These are phyloP conservation scores for Wallacemonas collosoma DNA, from an alignment of 208 protist genomes.

Conservation along the genomic window DNA sequence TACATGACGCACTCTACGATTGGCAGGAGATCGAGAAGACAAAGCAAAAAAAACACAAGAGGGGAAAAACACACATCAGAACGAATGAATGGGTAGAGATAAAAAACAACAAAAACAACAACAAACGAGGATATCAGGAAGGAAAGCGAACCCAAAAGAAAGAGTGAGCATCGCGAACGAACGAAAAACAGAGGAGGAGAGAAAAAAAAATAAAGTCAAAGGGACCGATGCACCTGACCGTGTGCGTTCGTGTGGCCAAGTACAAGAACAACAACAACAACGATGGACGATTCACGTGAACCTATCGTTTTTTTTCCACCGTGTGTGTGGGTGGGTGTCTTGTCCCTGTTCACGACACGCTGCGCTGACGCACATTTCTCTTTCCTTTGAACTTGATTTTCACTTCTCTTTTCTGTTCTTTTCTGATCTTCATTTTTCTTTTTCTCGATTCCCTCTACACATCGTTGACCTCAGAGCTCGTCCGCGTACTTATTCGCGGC, in stretches of 20 bases:
- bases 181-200: too few relatives aligned
- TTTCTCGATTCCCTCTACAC: neutral
- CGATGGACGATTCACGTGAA: too few relatives aligned
- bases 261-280: too few relatives aligned
- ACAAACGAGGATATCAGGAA: constrained; percentile 10
- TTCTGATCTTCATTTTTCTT: neutral
- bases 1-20: constrained; percentile 8
- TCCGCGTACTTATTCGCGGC: constrained; percentile 8
- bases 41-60: constrained; percentile 6
- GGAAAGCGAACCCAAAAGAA: neutral
- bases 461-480: constrained; percentile 3
- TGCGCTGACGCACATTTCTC: neutral
- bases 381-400: neutral
- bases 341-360: neutral
- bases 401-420: neutral
- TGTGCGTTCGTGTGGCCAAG: too few relatives aligned
- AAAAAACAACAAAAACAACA: constrained; percentile 2
- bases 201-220: too few relatives aligned
- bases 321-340: too few relatives aligned
- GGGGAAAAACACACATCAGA: neutral
- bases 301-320: too few relatives aligned
- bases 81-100: neutral
- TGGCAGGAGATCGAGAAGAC: neutral
- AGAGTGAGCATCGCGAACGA: neutral
- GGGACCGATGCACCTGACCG: too few relatives aligned